phyloP scores from a whole-genome alignment of 2,329 filamentous ascomycete genomes.

The Periconia digitata region DNA sequence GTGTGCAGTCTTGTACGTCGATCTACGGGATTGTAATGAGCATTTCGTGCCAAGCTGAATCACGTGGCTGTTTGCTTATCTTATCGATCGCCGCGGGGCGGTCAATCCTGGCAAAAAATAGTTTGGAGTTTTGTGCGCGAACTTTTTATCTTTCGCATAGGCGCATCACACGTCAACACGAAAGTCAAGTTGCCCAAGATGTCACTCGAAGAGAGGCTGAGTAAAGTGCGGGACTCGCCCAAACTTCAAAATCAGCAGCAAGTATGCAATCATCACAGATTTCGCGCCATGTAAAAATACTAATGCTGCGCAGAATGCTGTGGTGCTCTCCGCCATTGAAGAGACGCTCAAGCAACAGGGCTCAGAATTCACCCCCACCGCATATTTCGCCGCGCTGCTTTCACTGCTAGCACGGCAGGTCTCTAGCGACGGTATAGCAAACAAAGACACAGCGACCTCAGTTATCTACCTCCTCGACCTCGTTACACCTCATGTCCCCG shows the following conservation, averaged over 20 bases:
- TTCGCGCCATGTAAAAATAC: not conserved
- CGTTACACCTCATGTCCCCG: conserved; percentile 80
- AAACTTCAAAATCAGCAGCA: conserved; percentile 95
- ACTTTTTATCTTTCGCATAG: conserved; percentile 15
- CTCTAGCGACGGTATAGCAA: conserved; percentile 64
- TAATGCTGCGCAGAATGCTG: conserved; percentile 63
- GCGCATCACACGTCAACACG: conserved; percentile 13
- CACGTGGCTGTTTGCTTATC: conserved; percentile 4
- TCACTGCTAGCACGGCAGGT: conserved; percentile 81
- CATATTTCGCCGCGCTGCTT: conserved; percentile 93
- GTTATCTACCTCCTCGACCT: conserved; percentile 95
- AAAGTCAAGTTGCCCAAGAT: conserved; percentile 35
- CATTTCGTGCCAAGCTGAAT: too few species aligned
- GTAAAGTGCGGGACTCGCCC: conserved; percentile 89
- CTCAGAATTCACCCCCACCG: conserved; percentile 78
- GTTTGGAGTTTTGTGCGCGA: conserved; percentile 17
- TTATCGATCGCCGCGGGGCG: conserved; percentile 14
- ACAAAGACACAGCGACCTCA: conserved; percentile 80
- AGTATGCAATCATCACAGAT: conserved; percentile 53
- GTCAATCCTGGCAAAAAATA: conserved; percentile 16
- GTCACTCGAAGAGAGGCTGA: conserved; percentile 84
- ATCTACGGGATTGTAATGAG: too few species aligned
- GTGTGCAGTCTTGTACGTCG: too few species aligned
- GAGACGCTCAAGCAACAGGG: conserved; percentile 89
- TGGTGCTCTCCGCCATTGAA: conserved; percentile 89